Evolutionary conservation across 441 rosid species (phyloP), one percentile per base, ranked within the genome.

Genomic region (Dalechampia spathulata): DNA sequence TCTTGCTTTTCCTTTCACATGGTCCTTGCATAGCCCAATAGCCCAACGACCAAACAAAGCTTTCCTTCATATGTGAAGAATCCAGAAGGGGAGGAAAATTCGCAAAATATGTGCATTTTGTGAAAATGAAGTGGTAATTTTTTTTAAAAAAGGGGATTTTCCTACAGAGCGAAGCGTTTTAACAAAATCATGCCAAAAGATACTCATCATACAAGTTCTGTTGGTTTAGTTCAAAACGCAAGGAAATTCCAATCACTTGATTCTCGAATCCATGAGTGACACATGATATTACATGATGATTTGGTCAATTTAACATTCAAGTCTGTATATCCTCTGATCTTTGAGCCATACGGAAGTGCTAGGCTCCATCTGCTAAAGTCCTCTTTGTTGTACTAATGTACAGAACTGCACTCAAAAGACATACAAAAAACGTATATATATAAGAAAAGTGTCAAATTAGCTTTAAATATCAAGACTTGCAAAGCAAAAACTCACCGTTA

Each of bases 311-410:
- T 19, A 50, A 30, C 39, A 30, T 47, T 47, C 0, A n/a, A 15
- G 8, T 36, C 12, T 6, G 22, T 21, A 32, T 36, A 43, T 13
- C 0, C 12, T 42, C 48, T n/a, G n/a, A n/a, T n/a, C n/a, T n/a
- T 5, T 55, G 19, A 4, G 7, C 11, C 5, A 15, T 13, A 14
- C 5, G 0, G 20, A 27, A 9, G 22, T 10, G n/a, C 69, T 83
- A 88, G 1, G 88, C 86, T 37, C 92, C 92, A 40, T 89, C 90
- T 0, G 88, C 90, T 8, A 71, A 66, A 15, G 75, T 71, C 68
- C 75, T 63, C 72, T 71, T 71, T 2, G 93, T 69, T 7, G 95
- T 89, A 55, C 90, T 81, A 63, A 89, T 82, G 69, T 86, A 86
- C 17, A 81, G 82, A 55, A 86, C 95, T 89, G 84, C 79, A 77